A percentile compares a stretch with the other conserved stretches of the same genome.
These are phyloP conservation scores for Vanrija sp. DNA, from an alignment of 1,284 basidiomycete genomes.

Conservation along the genomic window DNA sequence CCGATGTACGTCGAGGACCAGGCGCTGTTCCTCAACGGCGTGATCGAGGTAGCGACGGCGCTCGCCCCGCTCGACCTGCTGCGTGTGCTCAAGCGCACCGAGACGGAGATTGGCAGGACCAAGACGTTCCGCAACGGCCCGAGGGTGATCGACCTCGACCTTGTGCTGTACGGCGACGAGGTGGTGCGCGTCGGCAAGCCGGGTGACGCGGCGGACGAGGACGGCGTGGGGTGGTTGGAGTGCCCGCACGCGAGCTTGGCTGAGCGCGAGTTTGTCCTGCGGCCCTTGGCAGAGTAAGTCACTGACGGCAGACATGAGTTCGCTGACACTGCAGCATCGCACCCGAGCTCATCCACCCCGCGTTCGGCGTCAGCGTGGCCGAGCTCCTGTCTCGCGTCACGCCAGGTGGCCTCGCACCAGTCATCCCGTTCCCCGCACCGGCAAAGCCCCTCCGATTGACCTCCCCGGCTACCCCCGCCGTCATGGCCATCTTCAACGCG, in stretches of 20 bases:
- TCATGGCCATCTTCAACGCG: conserved; percentile 93
- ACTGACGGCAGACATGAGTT: not conserved
- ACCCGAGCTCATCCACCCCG: conserved; percentile 64
- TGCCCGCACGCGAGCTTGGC: conserved; percentile 76
- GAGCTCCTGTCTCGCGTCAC: conserved; percentile 54
- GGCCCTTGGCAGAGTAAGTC: conserved; percentile 79
- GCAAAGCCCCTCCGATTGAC: conserved; percentile 56
- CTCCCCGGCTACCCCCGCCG: conserved; percentile 53
- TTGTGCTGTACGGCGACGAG: conserved; percentile 71
- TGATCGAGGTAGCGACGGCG: conserved; percentile 77
- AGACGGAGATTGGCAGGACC: conserved; percentile 71
- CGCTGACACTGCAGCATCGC: conserved; percentile 36
- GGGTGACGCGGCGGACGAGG: conserved; percentile 52
- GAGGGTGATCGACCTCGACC: conserved; percentile 84
- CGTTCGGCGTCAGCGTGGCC: conserved; percentile 53
- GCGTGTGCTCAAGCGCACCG: conserved; percentile 67
- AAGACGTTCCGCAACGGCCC: conserved; percentile 82
- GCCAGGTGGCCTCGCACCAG: conserved; percentile 57
- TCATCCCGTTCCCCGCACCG: conserved; percentile 42
- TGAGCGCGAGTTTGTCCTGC: conserved; percentile 88
- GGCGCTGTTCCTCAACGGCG: conserved; percentile 83
- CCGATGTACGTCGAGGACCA: conserved; percentile 97
- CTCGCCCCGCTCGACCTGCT: conserved; percentile 64
- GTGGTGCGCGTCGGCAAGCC: conserved; percentile 58
- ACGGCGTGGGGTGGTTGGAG: conserved; percentile 60